Evolutionary conservation across 768 basidiomycete genomes (phyloP).

Genomic region (Panaeolus papilionaceus): DNA sequence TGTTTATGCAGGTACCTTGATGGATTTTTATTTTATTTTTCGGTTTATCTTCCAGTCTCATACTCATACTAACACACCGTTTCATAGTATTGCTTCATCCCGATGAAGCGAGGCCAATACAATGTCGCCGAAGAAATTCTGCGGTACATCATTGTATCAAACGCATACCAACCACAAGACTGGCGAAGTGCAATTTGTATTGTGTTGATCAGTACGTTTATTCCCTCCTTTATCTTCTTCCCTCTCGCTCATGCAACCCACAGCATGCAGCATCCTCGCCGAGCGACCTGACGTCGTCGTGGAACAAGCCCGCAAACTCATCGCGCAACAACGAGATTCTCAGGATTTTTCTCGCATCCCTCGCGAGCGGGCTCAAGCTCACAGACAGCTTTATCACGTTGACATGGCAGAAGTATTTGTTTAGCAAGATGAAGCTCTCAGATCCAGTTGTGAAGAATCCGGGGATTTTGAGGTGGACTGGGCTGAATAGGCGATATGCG

Average conservation of each 20-base stretch:
- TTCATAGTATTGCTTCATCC: too few species aligned
- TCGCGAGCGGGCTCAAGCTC: slow-evolving; percentile 69
- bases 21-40: too few species aligned
- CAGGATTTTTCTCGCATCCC: slow-evolving; percentile 79
- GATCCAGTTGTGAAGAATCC: too few species aligned
- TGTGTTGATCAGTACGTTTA: slow-evolving; percentile 71
- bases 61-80: too few species aligned
- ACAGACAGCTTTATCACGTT: slow-evolving; percentile 80
- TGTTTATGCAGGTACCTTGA: too few species aligned
- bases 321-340: slow-evolving; percentile 84
- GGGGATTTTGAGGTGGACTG: slow-evolving; percentile 74
- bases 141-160: slow-evolving; percentile 75
- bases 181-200: slow-evolving; percentile 77
- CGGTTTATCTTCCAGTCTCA: too few species aligned
- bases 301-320: slow-evolving; percentile 79
- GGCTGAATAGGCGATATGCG: slow-evolving; percentile 61
- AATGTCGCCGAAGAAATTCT: slow-evolving; percentile 72
- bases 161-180: slow-evolving; percentile 67
- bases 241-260: neutral
- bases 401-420: slow-evolving; percentile 83
- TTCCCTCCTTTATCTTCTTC: neutral
- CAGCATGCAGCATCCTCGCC: slow-evolving; percentile 77
- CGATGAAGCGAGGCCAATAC: too few species aligned
- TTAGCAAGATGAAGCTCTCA: slow-evolving; percentile 74
- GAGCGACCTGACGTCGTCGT: slow-evolving; percentile 64